Base-by-base conservation (phyloP, 768 basidiomycete species). In the Fomitopsis serialis region DNA sequence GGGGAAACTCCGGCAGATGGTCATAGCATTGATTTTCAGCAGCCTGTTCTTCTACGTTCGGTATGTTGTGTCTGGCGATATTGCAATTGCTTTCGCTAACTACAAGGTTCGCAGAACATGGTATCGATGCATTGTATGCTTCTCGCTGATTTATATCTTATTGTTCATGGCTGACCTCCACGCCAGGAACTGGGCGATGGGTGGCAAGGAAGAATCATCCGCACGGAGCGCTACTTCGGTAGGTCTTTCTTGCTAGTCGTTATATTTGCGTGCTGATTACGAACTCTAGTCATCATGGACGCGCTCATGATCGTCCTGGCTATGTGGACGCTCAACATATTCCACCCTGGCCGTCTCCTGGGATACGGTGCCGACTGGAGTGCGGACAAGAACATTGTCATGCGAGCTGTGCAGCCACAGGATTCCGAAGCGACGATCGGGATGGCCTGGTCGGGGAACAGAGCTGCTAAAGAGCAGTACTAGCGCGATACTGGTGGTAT, bases 41-140 rank as follows among this genome's bases (percentile, higher is more conserved):
- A 73, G 71, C 67, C 69, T 77, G 2, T 71, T 72, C 54, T 66
- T 84, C 54, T 72, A 80, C 59, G 76, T 82, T 52, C 73, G 82
- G 75, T 77, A 53, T 29, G 73, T 53, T n/a, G n/a, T n/a, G n/a
- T n/a, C n/a, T n/a, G n/a, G n/a, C n/a, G n/a, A n/a, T n/a, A n/a
- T n/a, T n/a, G n/a, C n/a, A n/a, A n/a, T n/a, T n/a, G n/a, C n/a
- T n/a, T n/a, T n/a, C 3, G 29, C n/a, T 37, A 3, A 36, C 34
- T 29, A 5, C 22, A 48, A 8, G 23, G 44, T 25, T 49, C 43
- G 53, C 62, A 76, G 75, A 50, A 70, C 74, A 10, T 62, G 81
- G 12, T 83, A 80, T 61, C 75, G 81, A 45, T 76, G 76, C 1
- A 66, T 76, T 43, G 79, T 49, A 21, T 13, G 48, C 34, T 9